Percentiles rank a stretch among this genome's conserved stretches.
phyloP scores from a whole-genome alignment of 2,329 filamentous ascomycete species.

The Botrytis paeoniae region DNA sequence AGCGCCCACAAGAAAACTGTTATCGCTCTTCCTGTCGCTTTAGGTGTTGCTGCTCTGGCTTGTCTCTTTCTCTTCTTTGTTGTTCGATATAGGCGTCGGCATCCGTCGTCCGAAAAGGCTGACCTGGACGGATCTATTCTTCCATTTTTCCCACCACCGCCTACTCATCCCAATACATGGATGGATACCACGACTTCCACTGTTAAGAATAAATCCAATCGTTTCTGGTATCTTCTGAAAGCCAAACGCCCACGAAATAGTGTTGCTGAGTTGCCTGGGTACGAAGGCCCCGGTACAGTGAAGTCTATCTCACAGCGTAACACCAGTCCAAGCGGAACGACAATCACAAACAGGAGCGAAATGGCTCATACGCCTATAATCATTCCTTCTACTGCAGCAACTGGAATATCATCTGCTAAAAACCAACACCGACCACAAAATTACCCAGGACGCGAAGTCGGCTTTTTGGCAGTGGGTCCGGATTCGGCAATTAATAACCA shows the following conservation, averaged over 20 bases:
- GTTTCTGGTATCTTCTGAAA: background rate
- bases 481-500: background rate
- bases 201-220: background rate
- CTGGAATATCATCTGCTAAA: no score
- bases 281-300: background rate
- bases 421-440: background rate
- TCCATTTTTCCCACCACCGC: slow-evolving; percentile 16
- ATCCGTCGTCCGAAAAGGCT: background rate
- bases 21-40: background rate
- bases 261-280: slow-evolving; percentile 13
- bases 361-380: background rate
- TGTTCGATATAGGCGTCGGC: background rate
- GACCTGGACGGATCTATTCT: slow-evolving; percentile 10
- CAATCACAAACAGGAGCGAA: background rate
- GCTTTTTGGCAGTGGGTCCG: background rate
- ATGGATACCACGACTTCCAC: background rate
- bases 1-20: background rate
- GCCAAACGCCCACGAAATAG: slow-evolving; percentile 1
- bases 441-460: background rate
- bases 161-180: slow-evolving; percentile 16
- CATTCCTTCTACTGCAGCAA: background rate
- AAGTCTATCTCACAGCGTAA: background rate
- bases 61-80: background rate
- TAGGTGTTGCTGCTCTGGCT: background rate
- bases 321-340: background rate